Evolutionary conservation across 306 rosid species (phyloP).

Genomic region (Psophocarpus tetragonolobus): DNA sequence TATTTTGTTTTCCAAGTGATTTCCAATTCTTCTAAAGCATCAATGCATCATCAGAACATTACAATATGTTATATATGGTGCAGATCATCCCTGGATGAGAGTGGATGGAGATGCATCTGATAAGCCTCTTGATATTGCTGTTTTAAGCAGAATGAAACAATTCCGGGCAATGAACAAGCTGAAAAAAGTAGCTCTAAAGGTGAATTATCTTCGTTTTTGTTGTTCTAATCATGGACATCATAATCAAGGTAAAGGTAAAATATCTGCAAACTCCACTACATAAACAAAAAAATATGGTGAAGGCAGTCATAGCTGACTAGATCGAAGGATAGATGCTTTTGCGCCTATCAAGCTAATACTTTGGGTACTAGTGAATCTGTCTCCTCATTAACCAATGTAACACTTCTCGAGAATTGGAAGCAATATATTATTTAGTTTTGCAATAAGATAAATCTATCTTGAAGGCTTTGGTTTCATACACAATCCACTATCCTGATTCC

Average conservation of each 20-base stretch:
- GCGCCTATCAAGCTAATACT: background rate
- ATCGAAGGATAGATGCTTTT: conserved; percentile 4
- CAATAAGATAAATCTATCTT: background rate
- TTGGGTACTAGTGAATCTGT: conserved; percentile 13
- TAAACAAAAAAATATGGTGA: background rate
- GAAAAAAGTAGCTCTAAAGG: conserved; percentile 96
- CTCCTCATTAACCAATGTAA: conserved; percentile 1
- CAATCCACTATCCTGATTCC: background rate
- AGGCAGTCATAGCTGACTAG: conserved; percentile 9
- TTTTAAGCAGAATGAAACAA: conserved; percentile 89
- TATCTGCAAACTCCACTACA: background rate
- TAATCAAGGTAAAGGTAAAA: background rate
- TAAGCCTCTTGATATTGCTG: conserved; percentile 97
- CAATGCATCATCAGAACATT: background rate
- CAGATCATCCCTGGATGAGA: conserved; percentile 99
- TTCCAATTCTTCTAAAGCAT: background rate
- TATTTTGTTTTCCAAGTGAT: conserved; percentile 2
- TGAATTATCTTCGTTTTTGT: conserved; percentile 29
- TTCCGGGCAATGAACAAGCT: conserved; percentile 99
- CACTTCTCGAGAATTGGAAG: background rate
- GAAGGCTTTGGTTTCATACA: conserved; percentile 19
- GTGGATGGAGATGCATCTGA: conserved; percentile 92
- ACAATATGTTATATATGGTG: conserved; percentile 25
- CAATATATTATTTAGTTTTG: background rate
- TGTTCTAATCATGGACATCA: conserved; percentile 10